Evolutionary conservation across 805 yeast genomes (phyloP), one percentile per base, ranked within the genome.

Genomic region (Metschnikowia amazonensis): DNA sequence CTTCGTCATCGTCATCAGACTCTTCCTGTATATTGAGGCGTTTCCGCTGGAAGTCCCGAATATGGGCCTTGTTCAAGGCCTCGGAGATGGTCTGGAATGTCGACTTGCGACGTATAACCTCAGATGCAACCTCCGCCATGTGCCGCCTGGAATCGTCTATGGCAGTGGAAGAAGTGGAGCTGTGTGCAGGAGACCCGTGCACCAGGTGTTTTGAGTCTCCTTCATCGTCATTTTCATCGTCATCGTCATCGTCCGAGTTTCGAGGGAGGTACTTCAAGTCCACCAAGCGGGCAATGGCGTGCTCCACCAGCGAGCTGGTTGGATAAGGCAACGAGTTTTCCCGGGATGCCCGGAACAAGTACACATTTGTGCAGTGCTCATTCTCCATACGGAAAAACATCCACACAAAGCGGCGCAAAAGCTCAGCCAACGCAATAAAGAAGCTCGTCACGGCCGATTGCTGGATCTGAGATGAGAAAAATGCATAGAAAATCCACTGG

Each of bases 311-410:
- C 1, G 45, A 11, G 3, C 66, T 51, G 1, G 70, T 62, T 2
- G 81, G 78, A 51, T 89, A 92, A 0, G 99, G 99, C 44, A 92
- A 67, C 2, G 92, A 87, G 8, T 88, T 70, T 49, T 92, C 97
- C 47, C 95, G 80, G 8, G 95, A 83, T 0, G 97, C 98, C 52
- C 95, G 76, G 64, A 83, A 86, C 36, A 89, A 67, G 45, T 81
- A 81, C 9, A 89, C 96, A 60, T 92, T 92, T 0, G 97, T 82
- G 38, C 90, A 84, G 64, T 94, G 99, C 64, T 94, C 98, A 65
- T 94, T 94, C 57, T 94, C 99, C 77, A 94, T 85, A 68, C 99
- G 82, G 70, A 94, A 84, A 40, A 86, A 78, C 6, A 89, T 74
- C 99, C 99, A 94, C 11, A 92, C 69, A 55, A 88, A 85, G 60